Percentiles rank a stretch among this genome's conserved stretches.
Evolutionary conservation across 805 yeast genomes (phyloP).

Genomic region (Komagataella mondaviorum): DNA sequence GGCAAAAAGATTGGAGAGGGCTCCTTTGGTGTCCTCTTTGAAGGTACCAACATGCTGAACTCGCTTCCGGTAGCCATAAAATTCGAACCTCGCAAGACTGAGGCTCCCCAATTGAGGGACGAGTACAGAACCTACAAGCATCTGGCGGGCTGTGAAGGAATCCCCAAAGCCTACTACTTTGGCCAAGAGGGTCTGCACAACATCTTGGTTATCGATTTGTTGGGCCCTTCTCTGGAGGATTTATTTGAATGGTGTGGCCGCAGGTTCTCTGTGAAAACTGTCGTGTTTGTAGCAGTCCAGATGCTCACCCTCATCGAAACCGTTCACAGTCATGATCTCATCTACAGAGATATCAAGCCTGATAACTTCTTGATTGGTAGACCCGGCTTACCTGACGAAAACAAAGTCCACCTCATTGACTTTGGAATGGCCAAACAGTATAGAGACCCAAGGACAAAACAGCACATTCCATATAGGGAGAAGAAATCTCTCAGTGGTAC

Average conservation of each 20-base stretch:
- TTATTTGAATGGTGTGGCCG: conserved; percentile 98
- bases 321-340: conserved; percentile 80
- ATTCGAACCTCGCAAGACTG: conserved; percentile 92
- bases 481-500: conserved; percentile 94
- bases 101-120: conserved; percentile 94
- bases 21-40: conserved; percentile 94
- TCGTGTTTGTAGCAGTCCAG: conserved; percentile 86
- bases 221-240: conserved; percentile 95
- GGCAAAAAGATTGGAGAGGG: conserved; percentile 99
- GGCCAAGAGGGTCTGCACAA: conserved; percentile 98
- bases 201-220: conserved; percentile 81
- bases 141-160: conserved; percentile 68
- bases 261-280: conserved; percentile 75
- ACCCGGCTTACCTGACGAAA: conserved; percentile 74
- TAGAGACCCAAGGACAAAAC: conserved; percentile 90
- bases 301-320: conserved; percentile 82
- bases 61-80: conserved; percentile 93
- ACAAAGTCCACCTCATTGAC: conserved; percentile 80
- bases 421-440: conserved; percentile 99
- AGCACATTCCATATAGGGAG: conserved; percentile 94
- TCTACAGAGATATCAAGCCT: conserved; percentile 94
- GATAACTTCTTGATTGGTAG: conserved; percentile 92
- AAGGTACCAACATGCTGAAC: conserved; percentile 85
- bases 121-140: conserved; percentile 93
- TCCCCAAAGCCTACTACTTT: conserved; percentile 94